Base-by-base conservation (phyloP, 2,329 filamentous ascomycete species). In the Didymella keratinophila region DNA sequence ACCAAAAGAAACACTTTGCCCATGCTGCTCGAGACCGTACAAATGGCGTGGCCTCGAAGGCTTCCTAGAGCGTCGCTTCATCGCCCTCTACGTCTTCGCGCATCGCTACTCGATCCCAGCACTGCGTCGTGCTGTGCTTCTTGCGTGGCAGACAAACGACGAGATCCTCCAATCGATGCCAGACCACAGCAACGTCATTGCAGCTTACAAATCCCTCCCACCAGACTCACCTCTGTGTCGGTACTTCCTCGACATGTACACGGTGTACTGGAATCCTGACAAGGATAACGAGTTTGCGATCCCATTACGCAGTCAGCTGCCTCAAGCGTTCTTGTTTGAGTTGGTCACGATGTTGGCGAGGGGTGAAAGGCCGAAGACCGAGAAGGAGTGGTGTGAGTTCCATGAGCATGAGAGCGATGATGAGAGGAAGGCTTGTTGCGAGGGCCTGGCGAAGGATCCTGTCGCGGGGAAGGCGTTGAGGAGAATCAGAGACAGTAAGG, bases 211-310 rank as follows among this genome's bases (percentile, higher is more conserved):
- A 21, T 64, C 57, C 34, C 64, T 76, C 1, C 71, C 73, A 1
- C 64, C 71, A 8, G 67, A 70, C 42, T 67, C 73, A 5, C 66
- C 71, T 6, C 61, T 75, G 1, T 76, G 73, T 55, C 62, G 67
- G 25, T 75, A 75, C 64, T 76, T 76, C 53, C 65, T 76, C 14
- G 72, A 76, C 49, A 75, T 75, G 73, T 75, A 76, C 45, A 69
- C 63, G 5, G 73, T 75, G 16, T 75, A 74, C 61, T 76, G 73
- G 73, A 71, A 75, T 34, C 73, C 73, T 2, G 71, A 73, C 21
- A 68, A 69, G 49, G 73, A 76, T 50, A 66, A 69, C 30, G 71
- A 74, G 32, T 67, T 68, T 25, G 72, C 66, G 25, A 65, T 69
- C 11, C 65, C 71, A 2, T 42, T 76, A 16, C 65, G 73, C 3